Evolutionary conservation across 169 alveolate genomes (phyloP).

Genomic region (Plasmodium relictum): DNA sequence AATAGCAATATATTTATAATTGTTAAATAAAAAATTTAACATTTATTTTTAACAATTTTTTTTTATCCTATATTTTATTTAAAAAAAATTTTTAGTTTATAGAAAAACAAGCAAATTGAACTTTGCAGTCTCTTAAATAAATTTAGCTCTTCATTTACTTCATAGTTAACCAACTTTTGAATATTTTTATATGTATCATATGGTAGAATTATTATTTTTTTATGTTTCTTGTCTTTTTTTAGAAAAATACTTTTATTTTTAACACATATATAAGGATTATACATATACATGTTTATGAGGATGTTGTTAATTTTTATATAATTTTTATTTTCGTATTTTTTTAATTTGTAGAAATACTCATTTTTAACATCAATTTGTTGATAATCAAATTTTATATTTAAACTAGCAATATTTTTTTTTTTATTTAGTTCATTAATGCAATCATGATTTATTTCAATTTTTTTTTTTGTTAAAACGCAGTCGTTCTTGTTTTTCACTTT

Average conservation of each 20-base stretch:
- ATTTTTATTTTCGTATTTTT: constrained; percentile 48
- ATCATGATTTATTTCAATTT: background rate
- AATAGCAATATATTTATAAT: no score
- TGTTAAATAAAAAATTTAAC: no score
- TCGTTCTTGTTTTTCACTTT: background rate
- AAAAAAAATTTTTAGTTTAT: constrained; percentile 49
- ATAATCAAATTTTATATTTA: constrained; percentile 59
- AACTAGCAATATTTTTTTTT: background rate
- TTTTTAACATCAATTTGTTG: constrained; percentile 30
- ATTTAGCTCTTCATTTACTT: constrained; percentile 6
- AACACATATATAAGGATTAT: constrained; percentile 59
- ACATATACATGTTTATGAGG: constrained; percentile 63
- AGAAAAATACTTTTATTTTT: constrained; percentile 22
- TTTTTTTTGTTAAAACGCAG: background rate
- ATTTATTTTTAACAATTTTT: no score
- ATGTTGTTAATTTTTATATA: constrained; percentile 54
- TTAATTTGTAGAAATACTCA: constrained; percentile 61
- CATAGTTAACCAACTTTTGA: constrained; percentile 23
- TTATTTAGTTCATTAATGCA: background rate
- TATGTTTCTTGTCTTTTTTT: constrained; percentile 23
- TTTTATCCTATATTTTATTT: background rate
- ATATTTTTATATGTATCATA: constrained; percentile 72
- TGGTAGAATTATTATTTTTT: constrained; percentile 66
- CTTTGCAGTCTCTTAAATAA: constrained; percentile 39
- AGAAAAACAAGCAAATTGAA: constrained; percentile 24